Evolutionary conservation across 306 rosid genomes (phyloP), one percentile per base, ranked within the genome.

Genomic region (Spatholobus suberectus): DNA sequence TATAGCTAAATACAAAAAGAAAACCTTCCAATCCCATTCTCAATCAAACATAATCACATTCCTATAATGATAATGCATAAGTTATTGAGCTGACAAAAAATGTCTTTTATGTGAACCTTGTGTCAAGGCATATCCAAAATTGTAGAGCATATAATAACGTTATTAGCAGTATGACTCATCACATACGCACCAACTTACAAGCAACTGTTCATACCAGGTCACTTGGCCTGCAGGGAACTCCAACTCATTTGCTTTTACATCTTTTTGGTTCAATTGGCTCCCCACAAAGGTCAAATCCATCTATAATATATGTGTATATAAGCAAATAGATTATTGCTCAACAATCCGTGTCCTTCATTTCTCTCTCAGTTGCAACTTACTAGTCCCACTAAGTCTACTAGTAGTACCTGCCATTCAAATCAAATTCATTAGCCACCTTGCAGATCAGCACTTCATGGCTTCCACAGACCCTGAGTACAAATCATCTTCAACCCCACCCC

Each of bases 171-270:
- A 12, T 43, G 65, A 35, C 55, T 65, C 7, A 34, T 79, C 81
- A 17, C 34, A 63, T 34, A 61, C 0, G 34, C 38, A 62, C 51
- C 51, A 84, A 72, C 70, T 14, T 32, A 41, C 63, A 69, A 20
- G 32, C 37, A 41, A 55, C 44, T 24, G 54, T 69, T 14, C 70
- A 78, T 70, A 70, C 37, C 69, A 76, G 24, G 40, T 51, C 35
- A 57, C 40, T 24, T 92, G 67, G n/a, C 91, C 91, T 89, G 79
- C 47, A 63, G 79, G 89, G 84, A 87, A 85, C 89, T 82, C 91
- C 86, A 86, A 63, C 62, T 35, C 13, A 41, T 41, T 43, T 44
- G 17, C n/a, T 82, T 81, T 59, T 67, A n/a, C 18, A 70, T 73
- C 54, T 14, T 54, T 46, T 18, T 29, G 8, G 12, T 70, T 74